phyloP scores from a whole-genome alignment of 2,329 filamentous ascomycete species.

The Metarhizium anisopliae region DNA sequence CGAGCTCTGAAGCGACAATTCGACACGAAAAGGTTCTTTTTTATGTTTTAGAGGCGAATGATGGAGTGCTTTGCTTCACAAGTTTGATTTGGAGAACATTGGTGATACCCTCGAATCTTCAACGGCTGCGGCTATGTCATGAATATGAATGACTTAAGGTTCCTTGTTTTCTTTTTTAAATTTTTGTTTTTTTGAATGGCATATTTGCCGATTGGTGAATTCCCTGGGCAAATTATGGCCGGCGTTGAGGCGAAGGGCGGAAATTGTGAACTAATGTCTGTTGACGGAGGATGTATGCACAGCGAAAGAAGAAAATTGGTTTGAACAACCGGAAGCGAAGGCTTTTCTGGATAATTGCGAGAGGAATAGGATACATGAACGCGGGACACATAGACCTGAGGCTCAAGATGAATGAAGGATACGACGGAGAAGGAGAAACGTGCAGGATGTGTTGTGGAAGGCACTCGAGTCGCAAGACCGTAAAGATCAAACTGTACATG shows the following conservation, averaged over 20 bases:
- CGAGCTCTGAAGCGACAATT: not conserved
- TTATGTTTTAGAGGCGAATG: not conserved
- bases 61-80: not conserved
- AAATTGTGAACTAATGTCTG: not conserved
- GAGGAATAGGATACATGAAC: not conserved
- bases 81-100: not conserved
- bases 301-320: not conserved
- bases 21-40: not conserved
- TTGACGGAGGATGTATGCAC: not conserved
- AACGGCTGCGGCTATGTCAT: not conserved
- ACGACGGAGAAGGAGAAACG: not conserved
- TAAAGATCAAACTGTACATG: not conserved
- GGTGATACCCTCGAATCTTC: conserved; percentile 3
- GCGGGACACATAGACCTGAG: not conserved
- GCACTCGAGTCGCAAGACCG: not conserved
- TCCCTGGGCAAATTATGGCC: not conserved
- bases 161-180: not conserved
- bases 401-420: not conserved
- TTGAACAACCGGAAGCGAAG: not conserved
- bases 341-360: not conserved
- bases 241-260: conserved; percentile 2
- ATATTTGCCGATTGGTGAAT: not conserved
- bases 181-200: not conserved
- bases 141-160: conserved; percentile 1
- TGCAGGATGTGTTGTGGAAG: not conserved